Evolutionary conservation across 2,329 filamentous ascomycete species (phyloP).

Genomic region (Aureobasidium leucospermi): DNA sequence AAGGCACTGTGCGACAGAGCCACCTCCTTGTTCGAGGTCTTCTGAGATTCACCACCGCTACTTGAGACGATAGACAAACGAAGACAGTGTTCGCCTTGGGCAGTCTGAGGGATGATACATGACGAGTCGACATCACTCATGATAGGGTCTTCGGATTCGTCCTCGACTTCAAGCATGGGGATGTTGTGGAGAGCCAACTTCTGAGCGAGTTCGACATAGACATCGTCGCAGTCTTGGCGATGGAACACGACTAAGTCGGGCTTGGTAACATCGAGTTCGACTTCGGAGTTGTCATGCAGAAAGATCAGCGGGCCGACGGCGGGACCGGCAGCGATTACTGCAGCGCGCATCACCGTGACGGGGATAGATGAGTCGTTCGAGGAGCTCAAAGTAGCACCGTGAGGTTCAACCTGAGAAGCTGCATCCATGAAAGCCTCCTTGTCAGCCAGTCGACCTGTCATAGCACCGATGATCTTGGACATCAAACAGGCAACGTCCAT

Average conservation of each 20-base stretch:
- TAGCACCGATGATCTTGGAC: not conserved
- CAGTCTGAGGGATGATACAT: not conserved
- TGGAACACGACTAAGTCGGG: constrained; percentile 10
- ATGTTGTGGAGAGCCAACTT: not conserved
- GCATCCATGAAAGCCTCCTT: not conserved
- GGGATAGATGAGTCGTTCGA: not conserved
- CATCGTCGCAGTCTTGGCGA: not conserved
- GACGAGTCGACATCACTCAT: not conserved
- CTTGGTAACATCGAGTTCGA: not conserved
- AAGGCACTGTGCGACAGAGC: not conserved
- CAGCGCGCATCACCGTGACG: not conserved
- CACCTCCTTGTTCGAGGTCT: not conserved
- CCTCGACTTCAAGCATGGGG: constrained; percentile 5
- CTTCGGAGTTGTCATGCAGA: not conserved
- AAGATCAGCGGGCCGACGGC: not conserved
- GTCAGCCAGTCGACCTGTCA: not conserved
- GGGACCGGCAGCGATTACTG: too few relatives aligned
- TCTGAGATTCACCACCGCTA: not conserved
- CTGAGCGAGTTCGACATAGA: not conserved
- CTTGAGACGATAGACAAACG: not conserved
- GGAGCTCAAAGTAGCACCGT: not conserved
- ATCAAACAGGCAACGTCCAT: not conserved
- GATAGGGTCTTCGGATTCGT: not conserved
- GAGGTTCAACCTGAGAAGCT: not conserved
- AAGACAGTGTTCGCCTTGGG: not conserved